A percentile compares a stretch with the other conserved stretches of the same genome.
These are phyloP conservation scores for Coemansia sp. DNA, from an alignment of 192 early-diverging fungal species.

Conservation along the genomic window DNA sequence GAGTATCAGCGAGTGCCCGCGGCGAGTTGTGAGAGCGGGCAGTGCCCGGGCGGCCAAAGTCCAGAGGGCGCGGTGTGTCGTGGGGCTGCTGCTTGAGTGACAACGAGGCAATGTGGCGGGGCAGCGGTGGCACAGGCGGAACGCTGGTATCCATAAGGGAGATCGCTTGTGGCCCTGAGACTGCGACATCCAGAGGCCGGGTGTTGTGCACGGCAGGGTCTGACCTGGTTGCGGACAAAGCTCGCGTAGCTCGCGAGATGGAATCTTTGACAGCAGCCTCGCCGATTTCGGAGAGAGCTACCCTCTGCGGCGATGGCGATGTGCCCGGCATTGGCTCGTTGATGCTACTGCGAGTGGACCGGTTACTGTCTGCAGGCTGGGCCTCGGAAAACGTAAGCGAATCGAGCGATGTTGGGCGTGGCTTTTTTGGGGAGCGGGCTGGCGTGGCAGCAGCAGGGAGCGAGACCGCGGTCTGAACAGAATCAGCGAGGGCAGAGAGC, in stretches of 20 bases:
- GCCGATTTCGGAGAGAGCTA: constrained; percentile 18
- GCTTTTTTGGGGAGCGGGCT: constrained; percentile 12
- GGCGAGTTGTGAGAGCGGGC: constrained; percentile 23
- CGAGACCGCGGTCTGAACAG: constrained; percentile 9
- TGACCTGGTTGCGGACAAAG: constrained; percentile 3
- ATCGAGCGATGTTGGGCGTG: constrained; percentile 34
- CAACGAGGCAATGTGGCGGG: constrained; percentile 7
- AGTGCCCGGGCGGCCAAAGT: constrained; percentile 19
- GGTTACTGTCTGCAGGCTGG: constrained; percentile 29
- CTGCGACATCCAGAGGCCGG: background rate
- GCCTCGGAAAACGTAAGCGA: constrained; percentile 31
- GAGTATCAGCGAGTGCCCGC: constrained; percentile 20
- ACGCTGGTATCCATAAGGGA: background rate
- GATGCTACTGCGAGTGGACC: constrained; percentile 28
- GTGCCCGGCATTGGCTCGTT: constrained; percentile 1
- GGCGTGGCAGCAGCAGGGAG: background rate
- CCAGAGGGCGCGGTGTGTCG: constrained; percentile 15
- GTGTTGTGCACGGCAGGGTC: background rate
- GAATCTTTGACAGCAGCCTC: constrained; percentile 21
- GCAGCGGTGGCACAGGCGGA: constrained; percentile 46
- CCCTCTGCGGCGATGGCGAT: constrained; percentile 9
- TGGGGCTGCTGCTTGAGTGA: background rate
- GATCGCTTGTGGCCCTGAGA: background rate
- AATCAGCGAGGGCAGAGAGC: background rate
- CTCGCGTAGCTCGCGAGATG: constrained; percentile 8